phyloP scores from a whole-genome alignment of 225 moss, liverwort and hornwort genomes.

The Lunularia cruciata region DNA sequence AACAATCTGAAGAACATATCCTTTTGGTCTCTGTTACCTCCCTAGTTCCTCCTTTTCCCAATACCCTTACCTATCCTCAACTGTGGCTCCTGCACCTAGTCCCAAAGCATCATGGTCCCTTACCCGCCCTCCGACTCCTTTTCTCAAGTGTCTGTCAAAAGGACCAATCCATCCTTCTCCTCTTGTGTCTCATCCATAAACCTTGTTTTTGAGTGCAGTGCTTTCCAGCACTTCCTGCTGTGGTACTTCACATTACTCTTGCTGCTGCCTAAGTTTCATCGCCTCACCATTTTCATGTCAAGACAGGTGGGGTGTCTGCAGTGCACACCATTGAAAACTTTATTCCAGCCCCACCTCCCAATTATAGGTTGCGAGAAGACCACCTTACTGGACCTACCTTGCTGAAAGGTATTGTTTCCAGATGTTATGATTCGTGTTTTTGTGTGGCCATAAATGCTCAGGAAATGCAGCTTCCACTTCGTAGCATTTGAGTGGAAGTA shows the following conservation, averaged over 20 bases:
- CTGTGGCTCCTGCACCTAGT: neutral
- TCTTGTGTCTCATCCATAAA: neutral
- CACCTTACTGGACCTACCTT: constrained; percentile 60
- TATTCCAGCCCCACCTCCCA: constrained; percentile 62
- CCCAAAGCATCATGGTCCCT: neutral
- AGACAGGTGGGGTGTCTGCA: constrained; percentile 19
- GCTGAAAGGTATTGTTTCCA: constrained; percentile 53
- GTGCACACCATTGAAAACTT: constrained; percentile 60
- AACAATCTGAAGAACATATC: no score
- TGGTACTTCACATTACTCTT: neutral
- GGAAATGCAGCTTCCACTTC: neutral
- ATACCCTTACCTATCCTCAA: neutral
- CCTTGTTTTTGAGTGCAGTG: constrained; percentile 6
- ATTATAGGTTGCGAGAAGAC: constrained; percentile 64
- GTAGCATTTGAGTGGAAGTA: neutral
- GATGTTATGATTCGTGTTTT: neutral
- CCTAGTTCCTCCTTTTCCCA: no score
- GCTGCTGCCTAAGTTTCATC: neutral
- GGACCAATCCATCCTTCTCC: neutral
- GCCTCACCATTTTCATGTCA: constrained; percentile 12
- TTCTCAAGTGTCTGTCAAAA: neutral
- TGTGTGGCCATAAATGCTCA: neutral
- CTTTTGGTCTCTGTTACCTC: no score
- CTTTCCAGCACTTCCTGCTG: neutral
- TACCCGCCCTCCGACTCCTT: neutral